phyloP scores from a whole-genome alignment of 1,284 basidiomycete genomes.

The Pisolithus thermaeus region DNA sequence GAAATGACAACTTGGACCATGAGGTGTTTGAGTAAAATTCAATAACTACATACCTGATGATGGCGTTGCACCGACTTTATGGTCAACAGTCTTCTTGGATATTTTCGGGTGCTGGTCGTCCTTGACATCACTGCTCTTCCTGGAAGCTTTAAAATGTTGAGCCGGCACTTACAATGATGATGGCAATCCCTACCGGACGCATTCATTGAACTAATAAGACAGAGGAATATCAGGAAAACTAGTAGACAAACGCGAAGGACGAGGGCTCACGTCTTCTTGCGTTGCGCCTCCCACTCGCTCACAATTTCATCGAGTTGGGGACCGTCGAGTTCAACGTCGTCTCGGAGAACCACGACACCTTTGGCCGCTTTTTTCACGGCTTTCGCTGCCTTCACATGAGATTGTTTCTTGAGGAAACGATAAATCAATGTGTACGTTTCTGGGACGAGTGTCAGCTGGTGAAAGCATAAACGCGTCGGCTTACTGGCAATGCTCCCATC shows the following conservation, averaged over 20 bases:
- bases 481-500: conserved; percentile 45
- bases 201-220: background rate
- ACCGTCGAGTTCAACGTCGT: conserved; percentile 41
- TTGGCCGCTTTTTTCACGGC: conserved; percentile 63
- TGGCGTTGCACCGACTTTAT: conserved; percentile 27
- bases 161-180: background rate
- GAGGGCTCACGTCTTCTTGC: conserved; percentile 18
- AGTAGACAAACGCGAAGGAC: background rate
- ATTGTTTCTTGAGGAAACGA: conserved; percentile 59
- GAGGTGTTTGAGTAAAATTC: background rate
- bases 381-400: conserved; percentile 59
- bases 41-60: conserved; percentile 24
- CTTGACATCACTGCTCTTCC: conserved; percentile 8
- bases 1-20: no score
- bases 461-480: conserved; percentile 6
- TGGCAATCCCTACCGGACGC: background rate
- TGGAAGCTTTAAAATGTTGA: background rate
- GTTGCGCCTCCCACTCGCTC: conserved; percentile 49
- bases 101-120: conserved; percentile 9
- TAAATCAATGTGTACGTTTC: conserved; percentile 70
- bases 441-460: conserved; percentile 25
- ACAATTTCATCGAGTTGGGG: conserved; percentile 58
- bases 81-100: conserved; percentile 12
- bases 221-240: background rate
- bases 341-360: conserved; percentile 51